Evolutionary conservation across 306 rosid species (phyloP).

Genomic region (Hylodesmum podocarpum): DNA sequence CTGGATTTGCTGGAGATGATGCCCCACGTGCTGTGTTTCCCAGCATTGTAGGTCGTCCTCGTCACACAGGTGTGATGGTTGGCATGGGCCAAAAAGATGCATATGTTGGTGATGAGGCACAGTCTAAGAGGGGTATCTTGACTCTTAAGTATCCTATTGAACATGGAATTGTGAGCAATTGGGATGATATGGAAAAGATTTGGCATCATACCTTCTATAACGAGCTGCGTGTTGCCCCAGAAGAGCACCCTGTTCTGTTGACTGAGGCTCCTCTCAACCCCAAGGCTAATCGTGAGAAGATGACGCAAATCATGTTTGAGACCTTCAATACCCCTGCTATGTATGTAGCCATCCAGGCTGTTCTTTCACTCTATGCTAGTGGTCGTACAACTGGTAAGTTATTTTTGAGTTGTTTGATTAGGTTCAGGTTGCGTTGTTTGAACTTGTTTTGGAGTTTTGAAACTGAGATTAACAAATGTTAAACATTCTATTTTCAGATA

Average conservation of each 20-base stretch:
- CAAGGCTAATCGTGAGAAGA: slow-evolving; percentile 97
- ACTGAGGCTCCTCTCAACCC: slow-evolving; percentile 99
- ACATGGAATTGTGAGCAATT: slow-evolving; percentile 97
- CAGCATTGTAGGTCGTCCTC: slow-evolving; percentile 98
- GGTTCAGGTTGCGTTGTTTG: slow-evolving; percentile 7
- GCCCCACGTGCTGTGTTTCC: slow-evolving; percentile 99
- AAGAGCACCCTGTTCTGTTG: slow-evolving; percentile 96
- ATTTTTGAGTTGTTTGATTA: slow-evolving; percentile 5
- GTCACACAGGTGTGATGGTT: slow-evolving; percentile 99
- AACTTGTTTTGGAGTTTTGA: background rate
- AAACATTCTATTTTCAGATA: background rate
- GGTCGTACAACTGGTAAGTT: slow-evolving; percentile 98
- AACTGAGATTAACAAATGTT: background rate
- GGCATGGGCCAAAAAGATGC: slow-evolving; percentile 99
- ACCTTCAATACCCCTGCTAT: slow-evolving; percentile 97
- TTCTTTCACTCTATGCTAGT: slow-evolving; percentile 95
- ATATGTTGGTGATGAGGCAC: slow-evolving; percentile 99
- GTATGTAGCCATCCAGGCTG: slow-evolving; percentile 99
- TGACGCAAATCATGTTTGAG: slow-evolving; percentile 99
- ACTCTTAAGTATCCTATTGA: slow-evolving; percentile 96
- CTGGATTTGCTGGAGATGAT: slow-evolving; percentile 99
- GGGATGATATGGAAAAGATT: slow-evolving; percentile 99
- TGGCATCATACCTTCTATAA: slow-evolving; percentile 99
- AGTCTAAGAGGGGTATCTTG: slow-evolving; percentile 93
- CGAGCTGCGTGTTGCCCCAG: slow-evolving; percentile 99